These are phyloP conservation scores for Ploettnerulaceae sp. DNA, from an alignment of 2,329 filamentous ascomycete genomes.

Conservation along the genomic window DNA sequence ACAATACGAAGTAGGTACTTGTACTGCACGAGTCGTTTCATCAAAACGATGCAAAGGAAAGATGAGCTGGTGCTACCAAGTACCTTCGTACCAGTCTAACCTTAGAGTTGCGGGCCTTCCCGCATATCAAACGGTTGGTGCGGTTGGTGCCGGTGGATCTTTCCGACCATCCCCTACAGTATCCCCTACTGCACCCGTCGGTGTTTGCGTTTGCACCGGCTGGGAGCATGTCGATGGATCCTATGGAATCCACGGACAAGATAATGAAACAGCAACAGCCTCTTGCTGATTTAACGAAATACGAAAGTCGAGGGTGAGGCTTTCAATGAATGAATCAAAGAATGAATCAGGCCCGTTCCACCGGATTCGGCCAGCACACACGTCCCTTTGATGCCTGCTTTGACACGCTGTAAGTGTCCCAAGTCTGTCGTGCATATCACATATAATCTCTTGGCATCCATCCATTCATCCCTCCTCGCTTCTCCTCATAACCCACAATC, in stretches of 20 bases:
- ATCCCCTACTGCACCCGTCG: no score
- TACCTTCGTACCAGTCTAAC: neutral
- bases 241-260: no score
- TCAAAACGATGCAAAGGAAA: neutral
- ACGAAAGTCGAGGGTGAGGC: no score
- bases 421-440: conserved; percentile 7
- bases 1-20: no score
- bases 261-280: no score
- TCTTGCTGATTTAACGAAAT: no score
- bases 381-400: neutral
- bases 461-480: neutral
- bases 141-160: neutral
- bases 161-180: no score
- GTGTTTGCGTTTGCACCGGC: neutral
- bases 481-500: neutral
- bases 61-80: neutral
- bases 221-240: neutral
- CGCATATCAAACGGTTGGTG: neutral
- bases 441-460: neutral
- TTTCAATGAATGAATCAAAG: no score
- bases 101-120: conserved; percentile 4
- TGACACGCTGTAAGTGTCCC: conserved; percentile 5
- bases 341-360: neutral
- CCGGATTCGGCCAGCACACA: neutral
- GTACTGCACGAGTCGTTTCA: no score